Percentiles rank a stretch among this genome's conserved stretches.
Evolutionary conservation across 2,329 filamentous ascomycete genomes (phyloP).

Genomic region (Pseudovirgaria hyperparasitica): DNA sequence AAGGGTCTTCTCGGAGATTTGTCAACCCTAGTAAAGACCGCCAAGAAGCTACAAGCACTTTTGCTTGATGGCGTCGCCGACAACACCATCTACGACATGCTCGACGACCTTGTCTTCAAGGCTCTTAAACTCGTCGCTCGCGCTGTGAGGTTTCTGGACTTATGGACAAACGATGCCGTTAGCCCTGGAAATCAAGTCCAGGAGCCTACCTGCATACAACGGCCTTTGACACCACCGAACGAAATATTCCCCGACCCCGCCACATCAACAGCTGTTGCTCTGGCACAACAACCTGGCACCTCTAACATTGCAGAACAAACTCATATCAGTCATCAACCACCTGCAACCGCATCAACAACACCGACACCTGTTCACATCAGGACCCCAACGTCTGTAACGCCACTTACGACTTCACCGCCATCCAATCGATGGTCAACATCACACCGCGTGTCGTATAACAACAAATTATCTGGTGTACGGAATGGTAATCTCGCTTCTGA

Average conservation of each 20-base stretch:
- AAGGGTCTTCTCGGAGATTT: slow-evolving; percentile 84
- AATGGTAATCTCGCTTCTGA: slow-evolving; percentile 71
- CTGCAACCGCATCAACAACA: slow-evolving; percentile 15
- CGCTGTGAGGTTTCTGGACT: slow-evolving; percentile 78
- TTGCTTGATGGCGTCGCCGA: slow-evolving; percentile 30
- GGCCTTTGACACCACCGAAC: slow-evolving; percentile 26
- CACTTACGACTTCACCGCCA: slow-evolving; percentile 17
- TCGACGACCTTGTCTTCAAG: slow-evolving; percentile 88
- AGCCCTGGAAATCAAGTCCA: slow-evolving; percentile 27
- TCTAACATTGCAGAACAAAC: slow-evolving; percentile 21
- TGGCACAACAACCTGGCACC: slow-evolving; percentile 15
- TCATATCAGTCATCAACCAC: no score
- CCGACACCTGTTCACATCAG: no score
- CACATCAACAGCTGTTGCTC: slow-evolving; percentile 15
- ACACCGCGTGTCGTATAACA: slow-evolving; percentile 67
- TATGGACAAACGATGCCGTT: slow-evolving; percentile 51
- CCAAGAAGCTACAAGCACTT: slow-evolving; percentile 70
- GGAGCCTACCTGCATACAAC: no score
- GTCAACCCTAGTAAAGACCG: slow-evolving; percentile 76
- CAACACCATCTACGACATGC: slow-evolving; percentile 53
- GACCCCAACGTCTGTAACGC: slow-evolving; percentile 9
- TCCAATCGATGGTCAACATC: slow-evolving; percentile 39
- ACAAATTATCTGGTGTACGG: slow-evolving; percentile 48
- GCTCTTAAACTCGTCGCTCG: slow-evolving; percentile 91
- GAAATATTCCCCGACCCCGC: slow-evolving; percentile 13